phyloP scores from a whole-genome alignment of 805 yeast species.

The Tetrapisispora arboricola region DNA sequence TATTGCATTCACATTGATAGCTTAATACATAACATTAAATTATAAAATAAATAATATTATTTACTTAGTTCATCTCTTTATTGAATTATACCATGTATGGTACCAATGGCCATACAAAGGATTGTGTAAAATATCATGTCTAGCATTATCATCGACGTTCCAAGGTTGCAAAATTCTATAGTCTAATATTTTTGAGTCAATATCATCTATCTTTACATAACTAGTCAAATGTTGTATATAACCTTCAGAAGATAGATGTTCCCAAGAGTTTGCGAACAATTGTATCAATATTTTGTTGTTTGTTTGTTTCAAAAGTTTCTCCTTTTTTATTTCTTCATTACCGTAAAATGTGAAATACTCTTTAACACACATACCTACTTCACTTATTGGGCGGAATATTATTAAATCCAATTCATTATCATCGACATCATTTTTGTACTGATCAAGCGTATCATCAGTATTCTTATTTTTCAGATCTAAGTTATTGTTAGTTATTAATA shows the following conservation, averaged over 20 bases:
- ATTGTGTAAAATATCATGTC: constrained; percentile 2
- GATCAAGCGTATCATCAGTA: not conserved
- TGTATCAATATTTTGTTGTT: constrained; percentile 20
- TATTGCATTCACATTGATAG: too few relatives aligned
- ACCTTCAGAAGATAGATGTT: constrained; percentile 18
- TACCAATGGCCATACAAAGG: constrained; percentile 5
- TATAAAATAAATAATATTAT: too few relatives aligned
- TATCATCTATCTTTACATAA: not conserved
- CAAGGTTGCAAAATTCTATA: constrained; percentile 19
- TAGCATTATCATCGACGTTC: constrained; percentile 8
- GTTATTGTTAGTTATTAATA: constrained; percentile 20
- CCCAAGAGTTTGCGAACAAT: constrained; percentile 26
- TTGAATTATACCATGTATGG: constrained; percentile 5
- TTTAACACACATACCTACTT: constrained; percentile 24
- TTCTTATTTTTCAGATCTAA: not conserved
- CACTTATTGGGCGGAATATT: constrained; percentile 22
- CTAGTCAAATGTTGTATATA: constrained; percentile 7
- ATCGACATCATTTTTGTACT: not conserved
- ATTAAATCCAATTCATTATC: constrained; percentile 11
- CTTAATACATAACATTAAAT: too few relatives aligned
- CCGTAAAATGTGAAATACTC: constrained; percentile 27
- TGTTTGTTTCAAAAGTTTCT: constrained; percentile 8
- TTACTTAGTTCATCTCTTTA: not conserved
- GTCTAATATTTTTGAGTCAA: constrained; percentile 16
- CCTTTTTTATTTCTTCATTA: constrained; percentile 10